Conservation (phyloP, 2,329 filamentous ascomycete genomes). For the Scytalidium lignicola region DNA sequence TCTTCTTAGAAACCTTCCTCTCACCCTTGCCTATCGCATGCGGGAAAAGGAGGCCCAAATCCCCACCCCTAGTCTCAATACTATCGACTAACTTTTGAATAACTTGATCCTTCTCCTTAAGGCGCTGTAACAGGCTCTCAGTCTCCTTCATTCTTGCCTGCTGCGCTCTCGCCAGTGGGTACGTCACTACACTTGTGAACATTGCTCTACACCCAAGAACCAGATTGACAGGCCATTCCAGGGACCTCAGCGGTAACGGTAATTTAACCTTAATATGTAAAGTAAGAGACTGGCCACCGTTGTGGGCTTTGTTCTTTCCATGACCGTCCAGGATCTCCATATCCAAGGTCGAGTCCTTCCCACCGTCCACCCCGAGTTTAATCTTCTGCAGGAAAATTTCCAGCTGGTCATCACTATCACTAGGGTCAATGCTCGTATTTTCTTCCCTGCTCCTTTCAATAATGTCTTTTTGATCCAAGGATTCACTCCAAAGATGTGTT, state of each 20-base stretch:
- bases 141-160: constrained; percentile 38
- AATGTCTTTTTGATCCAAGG: constrained; percentile 55
- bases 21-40: constrained; percentile 29
- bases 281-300: constrained; percentile 27
- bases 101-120: constrained; percentile 49
- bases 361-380: constrained; percentile 38
- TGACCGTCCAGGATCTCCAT: constrained; percentile 37
- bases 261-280: constrained; percentile 56
- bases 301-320: constrained; percentile 31
- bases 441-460: constrained; percentile 55
- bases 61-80: constrained; percentile 44
- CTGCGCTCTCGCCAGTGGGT: constrained; percentile 41
- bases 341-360: constrained; percentile 38
- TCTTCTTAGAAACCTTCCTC: constrained; percentile 34
- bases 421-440: constrained; percentile 68
- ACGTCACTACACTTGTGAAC: constrained; percentile 40
- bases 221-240: constrained; percentile 63
- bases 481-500: constrained; percentile 68
- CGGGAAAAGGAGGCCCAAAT: constrained; percentile 47
- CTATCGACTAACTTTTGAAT: constrained; percentile 50
- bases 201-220: constrained; percentile 27
- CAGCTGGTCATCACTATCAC: constrained; percentile 62
- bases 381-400: constrained; percentile 62
- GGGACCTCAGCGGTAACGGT: constrained; percentile 54
- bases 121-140: constrained; percentile 34